phyloP scores from a whole-genome alignment of 129 eudicot genomes.

The Flaveria trinervia region DNA sequence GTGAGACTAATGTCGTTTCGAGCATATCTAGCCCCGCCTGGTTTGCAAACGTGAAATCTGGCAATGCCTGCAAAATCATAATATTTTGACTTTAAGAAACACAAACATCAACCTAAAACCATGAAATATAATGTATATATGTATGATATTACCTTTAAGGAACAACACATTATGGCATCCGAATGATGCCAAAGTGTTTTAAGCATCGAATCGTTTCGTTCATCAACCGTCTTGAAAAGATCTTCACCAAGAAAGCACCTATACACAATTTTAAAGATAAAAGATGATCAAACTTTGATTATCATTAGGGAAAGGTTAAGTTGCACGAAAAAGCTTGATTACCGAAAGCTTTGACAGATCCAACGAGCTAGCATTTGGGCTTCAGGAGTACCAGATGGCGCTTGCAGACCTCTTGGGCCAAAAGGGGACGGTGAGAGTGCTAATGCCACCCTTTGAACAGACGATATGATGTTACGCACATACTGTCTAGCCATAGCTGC shows the following conservation, averaged over 20 bases:
- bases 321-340: conserved; percentile 7
- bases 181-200: conserved; percentile 92
- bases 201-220: conserved; percentile 67
- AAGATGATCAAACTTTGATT: conserved; percentile 1
- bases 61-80: conserved; percentile 58
- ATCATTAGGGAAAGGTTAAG: conserved; percentile 8
- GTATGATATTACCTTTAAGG: conserved; percentile 57
- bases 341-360: conserved; percentile 96
- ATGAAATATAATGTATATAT: background rate
- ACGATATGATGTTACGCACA: conserved; percentile 74
- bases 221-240: conserved; percentile 61
- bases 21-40: conserved; percentile 96
- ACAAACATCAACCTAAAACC: background rate
- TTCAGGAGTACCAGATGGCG: conserved; percentile 79
- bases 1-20: conserved; percentile 84
- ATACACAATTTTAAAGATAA: background rate
- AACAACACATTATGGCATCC: conserved; percentile 90
- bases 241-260: conserved; percentile 84
- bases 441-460: conserved; percentile 93
- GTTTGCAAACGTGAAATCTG: conserved; percentile 84
- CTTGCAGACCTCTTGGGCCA: conserved; percentile 50
- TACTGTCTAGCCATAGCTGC: conserved; percentile 94
- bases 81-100: background rate
- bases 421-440: conserved; percentile 92
- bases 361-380: conserved; percentile 84